Conservation (phyloP, 2,329 filamentous ascomycete genomes). For the Phaeomoniella chlamydospora region DNA sequence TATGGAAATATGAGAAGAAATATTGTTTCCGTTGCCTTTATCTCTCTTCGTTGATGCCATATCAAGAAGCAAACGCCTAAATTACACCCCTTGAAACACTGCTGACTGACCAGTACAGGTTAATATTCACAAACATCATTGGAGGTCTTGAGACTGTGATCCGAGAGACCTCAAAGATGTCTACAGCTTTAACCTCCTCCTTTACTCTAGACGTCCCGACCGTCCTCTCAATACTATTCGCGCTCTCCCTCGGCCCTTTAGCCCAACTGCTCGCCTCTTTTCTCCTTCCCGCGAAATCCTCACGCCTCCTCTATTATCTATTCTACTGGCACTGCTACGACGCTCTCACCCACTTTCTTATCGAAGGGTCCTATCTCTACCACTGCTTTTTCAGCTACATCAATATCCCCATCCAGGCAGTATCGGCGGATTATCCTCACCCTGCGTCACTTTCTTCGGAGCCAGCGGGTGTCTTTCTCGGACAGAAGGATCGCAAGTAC, state of each 20-base stretch:
- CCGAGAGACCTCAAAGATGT: no score
- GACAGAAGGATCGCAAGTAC: constrained; percentile 28
- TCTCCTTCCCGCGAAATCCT: constrained; percentile 38
- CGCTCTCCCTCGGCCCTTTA: constrained; percentile 37
- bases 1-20: no score
- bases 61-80: no score
- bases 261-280: constrained; percentile 34
- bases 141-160: no score
- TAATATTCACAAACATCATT: no score
- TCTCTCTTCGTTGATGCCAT: no score
- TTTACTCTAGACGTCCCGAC: constrained; percentile 30
- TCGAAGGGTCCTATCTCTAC: constrained; percentile 85
- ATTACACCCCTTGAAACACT: no score
- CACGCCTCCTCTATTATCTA: constrained; percentile 42
- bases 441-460: constrained; percentile 7
- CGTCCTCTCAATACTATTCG: constrained; percentile 37
- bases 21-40: no score
- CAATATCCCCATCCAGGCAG: constrained; percentile 14
- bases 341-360: constrained; percentile 75
- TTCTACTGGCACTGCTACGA: constrained; percentile 96
- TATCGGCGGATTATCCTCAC: constrained; percentile 12
- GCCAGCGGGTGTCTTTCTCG: constrained; percentile 1
- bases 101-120: no score
- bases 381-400: constrained; percentile 72
- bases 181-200: no score